Conservation (phyloP, 805 yeast species). For the Myxozyma vanderwaltii region DNA sequence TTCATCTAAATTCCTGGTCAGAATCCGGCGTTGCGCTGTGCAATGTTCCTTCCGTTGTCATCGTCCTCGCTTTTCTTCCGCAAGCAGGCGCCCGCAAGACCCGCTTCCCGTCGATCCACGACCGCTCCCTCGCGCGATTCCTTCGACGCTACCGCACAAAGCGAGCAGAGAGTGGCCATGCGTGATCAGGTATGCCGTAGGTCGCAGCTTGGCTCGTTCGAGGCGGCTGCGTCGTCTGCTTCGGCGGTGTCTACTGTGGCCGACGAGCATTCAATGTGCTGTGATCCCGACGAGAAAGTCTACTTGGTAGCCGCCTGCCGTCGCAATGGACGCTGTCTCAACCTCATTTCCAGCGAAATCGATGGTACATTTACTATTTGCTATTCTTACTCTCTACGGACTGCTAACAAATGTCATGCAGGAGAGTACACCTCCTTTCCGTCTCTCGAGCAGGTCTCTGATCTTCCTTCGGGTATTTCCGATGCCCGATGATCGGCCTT, state of each 20-base stretch:
- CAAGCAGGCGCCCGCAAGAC: no score
- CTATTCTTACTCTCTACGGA: background rate
- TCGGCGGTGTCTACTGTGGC: background rate
- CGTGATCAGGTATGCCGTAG: no score
- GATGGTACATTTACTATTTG: conserved; percentile 9
- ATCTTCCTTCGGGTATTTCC: conserved; percentile 4
- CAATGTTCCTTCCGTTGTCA: no score
- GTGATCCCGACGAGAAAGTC: conserved; percentile 7
- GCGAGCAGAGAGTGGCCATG: no score
- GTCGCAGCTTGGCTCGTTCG: background rate
- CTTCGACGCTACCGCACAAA: no score
- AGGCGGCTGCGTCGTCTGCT: background rate
- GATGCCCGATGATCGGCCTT: conserved; percentile 4
- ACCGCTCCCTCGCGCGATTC: no score
- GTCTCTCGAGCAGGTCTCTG: conserved; percentile 14
- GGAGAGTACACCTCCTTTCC: conserved; percentile 26
- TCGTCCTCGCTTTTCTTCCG: no score
- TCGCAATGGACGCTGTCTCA: conserved; percentile 16
- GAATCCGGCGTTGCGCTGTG: no score
- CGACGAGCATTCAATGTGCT: background rate
- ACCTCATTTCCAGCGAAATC: conserved; percentile 13
- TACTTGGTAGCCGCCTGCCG: conserved; percentile 21
- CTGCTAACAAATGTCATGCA: background rate
- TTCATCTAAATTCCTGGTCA: background rate
- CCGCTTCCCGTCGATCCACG: no score